Base-by-base conservation (phyloP, 495 filamentous ascomycete species). In the Cercophora samala region DNA sequence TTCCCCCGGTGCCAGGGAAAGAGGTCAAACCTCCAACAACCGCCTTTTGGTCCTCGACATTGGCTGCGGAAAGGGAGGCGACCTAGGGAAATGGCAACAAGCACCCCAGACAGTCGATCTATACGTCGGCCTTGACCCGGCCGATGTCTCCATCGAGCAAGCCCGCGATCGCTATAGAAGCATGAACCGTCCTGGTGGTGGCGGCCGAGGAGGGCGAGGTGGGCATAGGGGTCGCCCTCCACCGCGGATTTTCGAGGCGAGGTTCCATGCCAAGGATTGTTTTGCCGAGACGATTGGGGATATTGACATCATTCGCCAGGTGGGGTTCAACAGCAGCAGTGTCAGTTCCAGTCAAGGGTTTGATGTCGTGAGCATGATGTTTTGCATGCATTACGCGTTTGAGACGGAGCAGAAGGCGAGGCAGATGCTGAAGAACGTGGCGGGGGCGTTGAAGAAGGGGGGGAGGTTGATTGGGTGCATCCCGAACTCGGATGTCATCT, bases 311-410 rank as follows among this genome's bases (percentile, higher is more conserved):
- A 81, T 97, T 15, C 86, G 86, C 52, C 82, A 94, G 63, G 91
- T 99, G 15, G 95, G 95, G 3, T 93, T 96, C 67, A 92, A 97
- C 70, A 71, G 80, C 75, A 79, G 82, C 65, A 72, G 83, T 83
- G 70, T 85, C 86, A 71, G 89, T 81, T 76, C 73, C 60, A 71
- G 72, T 64, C 89, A 91, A 52, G 93, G 93, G 8, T 99, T 97
- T 69, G 96, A 99, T 75, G 90, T 98, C 15, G 94, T 99, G 59
- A 91, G 90, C 64, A 97, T 96, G 85, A 99, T 99, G 95, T 99
- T 99, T 72, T 93, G 93, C 74, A 96, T 99, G 88, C 95, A 99
- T 79, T 99, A 99, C 74, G 93, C 96, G 0, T 99, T 97, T 71
- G 96, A 99, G 78, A 91, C 82, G 66, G 92, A 98, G 76, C 84